Evolutionary conservation across 345 rosid genomes (phyloP), one percentile per base, ranked within the genome.

Genomic region (Linum trigynum): DNA sequence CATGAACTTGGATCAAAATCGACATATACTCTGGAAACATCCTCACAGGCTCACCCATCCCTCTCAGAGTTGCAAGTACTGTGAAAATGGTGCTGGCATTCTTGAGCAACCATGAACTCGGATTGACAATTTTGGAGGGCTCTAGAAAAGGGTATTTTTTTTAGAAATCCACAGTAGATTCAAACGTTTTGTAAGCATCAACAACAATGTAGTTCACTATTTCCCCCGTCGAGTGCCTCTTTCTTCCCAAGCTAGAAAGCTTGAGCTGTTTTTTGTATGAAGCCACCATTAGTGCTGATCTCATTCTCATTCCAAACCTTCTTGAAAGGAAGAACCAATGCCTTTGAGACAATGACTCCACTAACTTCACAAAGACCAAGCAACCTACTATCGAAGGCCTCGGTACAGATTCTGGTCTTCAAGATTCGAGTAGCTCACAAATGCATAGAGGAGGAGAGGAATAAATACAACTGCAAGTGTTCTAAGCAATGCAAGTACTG

Each of bases 101-200:
- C 97, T 62, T 90, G 97, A 1, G 89, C 85, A 3, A 61, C 63
- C 97, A 84, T 84, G 73, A 84, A 76, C 65, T 79, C 78, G 0
- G 84, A 78, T 66, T 86, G 97, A 65, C 75, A 86, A 69, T 81
- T 84, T 56, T 88, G 79, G 4, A 79, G 50, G 41, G 80, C 64
- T 69, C 71, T 88, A 3, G 94, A 91, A 40, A 85, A 76, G 4
- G 96, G 96, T 39, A 79, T 66, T 42, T 87, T 87, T 2, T 87
- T 87, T 2, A 84, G 78, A 5, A 87, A 16, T 39, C 80, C 84
- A 48, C 82, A 73, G n/a, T 0, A 82, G 50, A n/a, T n/a, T n/a
- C n/a, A n/a, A n/a, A n/a, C n/a, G n/a, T n/a, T n/a, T n/a, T n/a
- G 60, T 88, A 86, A 0, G 90, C 90, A 77, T 90, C 97, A 65